phyloP scores from a whole-genome alignment of 495 filamentous ascomycete genomes.

The Corynascus novoguineensis region DNA sequence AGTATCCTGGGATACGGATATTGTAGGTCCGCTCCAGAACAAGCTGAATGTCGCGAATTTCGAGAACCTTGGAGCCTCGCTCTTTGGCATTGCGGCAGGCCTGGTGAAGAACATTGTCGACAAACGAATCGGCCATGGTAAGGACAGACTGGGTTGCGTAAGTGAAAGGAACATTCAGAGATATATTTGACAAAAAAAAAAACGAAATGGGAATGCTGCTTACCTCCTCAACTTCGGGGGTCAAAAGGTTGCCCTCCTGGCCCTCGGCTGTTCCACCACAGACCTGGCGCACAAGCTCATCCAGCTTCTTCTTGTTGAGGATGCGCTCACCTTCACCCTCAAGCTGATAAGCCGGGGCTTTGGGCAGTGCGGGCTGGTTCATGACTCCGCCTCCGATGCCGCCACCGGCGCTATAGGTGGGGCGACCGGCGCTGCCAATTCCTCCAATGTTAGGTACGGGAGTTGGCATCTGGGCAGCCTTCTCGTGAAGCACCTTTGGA shows the following conservation, averaged over 20 bases:
- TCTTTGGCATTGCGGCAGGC: conserved; percentile 92
- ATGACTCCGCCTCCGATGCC: conserved; percentile 69
- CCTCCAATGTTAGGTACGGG: conserved; percentile 57
- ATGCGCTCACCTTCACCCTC: conserved; percentile 87
- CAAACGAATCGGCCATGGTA: conserved; percentile 85
- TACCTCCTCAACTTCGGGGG: conserved; percentile 94
- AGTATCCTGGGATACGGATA: conserved; percentile 92
- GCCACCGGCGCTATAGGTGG: conserved; percentile 70
- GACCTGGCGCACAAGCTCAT: conserved; percentile 90
- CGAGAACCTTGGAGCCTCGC: conserved; percentile 78
- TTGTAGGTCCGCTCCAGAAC: conserved; percentile 96
- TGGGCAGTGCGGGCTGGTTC: conserved; percentile 77
- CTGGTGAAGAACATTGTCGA: conserved; percentile 78
- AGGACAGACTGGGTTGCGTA: conserved; percentile 61
- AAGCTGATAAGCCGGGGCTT: conserved; percentile 72
- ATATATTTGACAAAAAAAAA: conserved; percentile 6
- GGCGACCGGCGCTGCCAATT: conserved; percentile 54
- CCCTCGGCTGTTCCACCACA: conserved; percentile 71
- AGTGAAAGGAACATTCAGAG: neutral
- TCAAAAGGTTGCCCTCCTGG: conserved; percentile 61
- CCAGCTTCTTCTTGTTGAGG: conserved; percentile 90
- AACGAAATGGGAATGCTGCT: conserved; percentile 18
- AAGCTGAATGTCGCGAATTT: conserved; percentile 90
- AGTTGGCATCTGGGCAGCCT: conserved; percentile 55
- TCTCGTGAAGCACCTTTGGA: conserved; percentile 65